Conservation (phyloP, 768 basidiomycete genomes). For the Xerocomus potaroensis region DNA sequence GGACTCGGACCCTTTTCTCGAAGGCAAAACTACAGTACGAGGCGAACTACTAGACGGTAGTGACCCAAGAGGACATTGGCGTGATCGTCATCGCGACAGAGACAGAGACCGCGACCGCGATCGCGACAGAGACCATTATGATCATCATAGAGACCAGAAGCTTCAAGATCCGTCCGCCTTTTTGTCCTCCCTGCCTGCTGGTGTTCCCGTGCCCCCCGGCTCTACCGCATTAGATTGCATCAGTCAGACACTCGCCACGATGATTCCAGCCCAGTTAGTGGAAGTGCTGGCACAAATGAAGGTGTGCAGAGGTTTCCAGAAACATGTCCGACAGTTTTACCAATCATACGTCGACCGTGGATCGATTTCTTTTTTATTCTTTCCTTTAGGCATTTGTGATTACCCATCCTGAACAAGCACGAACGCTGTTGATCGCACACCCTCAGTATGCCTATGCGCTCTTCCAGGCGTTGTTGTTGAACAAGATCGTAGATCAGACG, state of each 20-base stretch:
- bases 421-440: conserved; percentile 69
- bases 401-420: conserved; percentile 87
- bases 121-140: conserved; percentile 37
- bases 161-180: conserved; percentile 47
- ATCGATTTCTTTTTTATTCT: conserved; percentile 28
- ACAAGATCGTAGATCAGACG: conserved; percentile 88
- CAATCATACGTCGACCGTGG: conserved; percentile 14
- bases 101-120: conserved; percentile 53
- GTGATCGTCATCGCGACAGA: conserved; percentile 50
- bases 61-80: conserved; percentile 34
- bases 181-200: conserved; percentile 66
- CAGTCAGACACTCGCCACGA: conserved; percentile 77
- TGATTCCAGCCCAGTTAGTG: conserved; percentile 80
- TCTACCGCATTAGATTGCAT: conserved; percentile 76
- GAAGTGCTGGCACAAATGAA: conserved; percentile 99
- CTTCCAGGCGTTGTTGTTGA: conserved; percentile 89
- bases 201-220: conserved; percentile 69
- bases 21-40: conserved; percentile 84
- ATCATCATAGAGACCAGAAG: conserved; percentile 32
- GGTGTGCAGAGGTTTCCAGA: conserved; percentile 46
- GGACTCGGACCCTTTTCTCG: conserved; percentile 87
- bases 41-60: conserved; percentile 76
- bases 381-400: conserved; percentile 78
- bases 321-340: conserved; percentile 18
- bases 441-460: conserved; percentile 96